A percentile compares a stretch with the other conserved stretches of the same genome.
Evolutionary conservation across 2,329 filamentous ascomycete genomes (phyloP).

Genomic region (Xylaria digitata): DNA sequence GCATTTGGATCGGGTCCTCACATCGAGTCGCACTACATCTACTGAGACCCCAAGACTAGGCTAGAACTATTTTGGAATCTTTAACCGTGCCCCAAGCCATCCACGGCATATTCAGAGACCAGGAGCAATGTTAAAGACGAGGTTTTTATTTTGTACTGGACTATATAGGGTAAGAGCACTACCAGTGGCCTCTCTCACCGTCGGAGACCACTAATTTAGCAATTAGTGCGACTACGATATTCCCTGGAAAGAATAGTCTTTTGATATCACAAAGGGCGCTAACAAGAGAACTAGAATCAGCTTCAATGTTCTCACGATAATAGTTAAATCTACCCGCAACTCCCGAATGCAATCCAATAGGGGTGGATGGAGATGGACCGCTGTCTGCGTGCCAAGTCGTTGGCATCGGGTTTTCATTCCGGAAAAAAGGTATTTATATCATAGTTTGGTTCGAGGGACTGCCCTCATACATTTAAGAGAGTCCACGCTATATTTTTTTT

Average conservation of each 20-base stretch:
- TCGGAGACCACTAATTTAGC: too few species aligned
- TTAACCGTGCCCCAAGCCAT: too few species aligned
- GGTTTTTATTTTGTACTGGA: too few species aligned
- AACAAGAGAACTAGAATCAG: constrained; percentile 1
- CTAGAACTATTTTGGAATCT: too few species aligned
- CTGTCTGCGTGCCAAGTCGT: neutral
- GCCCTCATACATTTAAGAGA: neutral
- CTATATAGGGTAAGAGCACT: too few species aligned
- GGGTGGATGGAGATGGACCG: neutral
- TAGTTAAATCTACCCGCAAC: neutral
- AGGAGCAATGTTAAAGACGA: neutral
- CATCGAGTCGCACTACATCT: neutral
- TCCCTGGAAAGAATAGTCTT: too few species aligned
- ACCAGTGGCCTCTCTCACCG: too few species aligned
- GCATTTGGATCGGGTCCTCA: neutral
- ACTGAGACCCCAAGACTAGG: neutral
- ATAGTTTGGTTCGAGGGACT: neutral
- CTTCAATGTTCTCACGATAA: neutral
- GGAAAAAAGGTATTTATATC: too few species aligned
- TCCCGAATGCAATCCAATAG: neutral
- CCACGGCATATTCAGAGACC: too few species aligned
- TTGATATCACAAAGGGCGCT: neutral
- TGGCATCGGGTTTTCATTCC: neutral
- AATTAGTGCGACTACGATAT: too few species aligned
- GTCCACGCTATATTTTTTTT: neutral